Evolutionary conservation across 345 rosid species (phyloP), one percentile per base, ranked within the genome.

Genomic region (Rhizophora mangle): DNA sequence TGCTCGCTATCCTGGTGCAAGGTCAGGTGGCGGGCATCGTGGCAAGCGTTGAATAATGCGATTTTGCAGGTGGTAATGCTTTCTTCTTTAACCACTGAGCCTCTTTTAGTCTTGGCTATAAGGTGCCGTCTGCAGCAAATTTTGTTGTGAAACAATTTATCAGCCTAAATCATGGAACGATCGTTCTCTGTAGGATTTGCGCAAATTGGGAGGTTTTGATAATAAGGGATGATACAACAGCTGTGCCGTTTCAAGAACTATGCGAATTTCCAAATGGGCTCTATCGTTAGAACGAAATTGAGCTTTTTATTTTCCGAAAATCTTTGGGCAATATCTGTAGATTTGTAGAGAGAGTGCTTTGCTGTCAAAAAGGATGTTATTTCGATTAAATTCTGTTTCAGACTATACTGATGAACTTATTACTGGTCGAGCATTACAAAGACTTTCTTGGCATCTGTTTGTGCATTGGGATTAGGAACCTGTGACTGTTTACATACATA

Each of bases 1-100:
- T 76, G 92, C 92, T 85, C 88, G 88, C 88, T 81, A 75, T 69
- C 89, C 92, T 81, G 92, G 92, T 79, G 86, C 89, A 22, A 82
- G 89, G 83, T 83, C 86, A 77, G 89, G 88, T 78, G 85, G 88
- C 72, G 89, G 86, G 86, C 78, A 82, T 77, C 89, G 86, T 36
- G 89, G 89, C 36, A 83, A 79, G 72, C 89, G 85, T 73, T 87
- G 81, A 84, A 64, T 79, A 65, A 77, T 72, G 72, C 62, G 43
- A 30, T 69, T 68, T 52, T 22, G 67, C 85, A 73, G 89, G 86
- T 82, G 89, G 81, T 74, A 64, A 71, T 71, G 68, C 71, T 67
- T 64, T 54, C 62, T 64, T 59, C 57, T 64, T 70, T 64, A 57
- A 65, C 75, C 73, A 53, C 73, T 70, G 71, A 75, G 78, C 80